Evolutionary conservation across 2,329 filamentous ascomycete species (phyloP), one percentile per base, ranked within the genome.

Genomic region (Leptographium wingfieldii): DNA sequence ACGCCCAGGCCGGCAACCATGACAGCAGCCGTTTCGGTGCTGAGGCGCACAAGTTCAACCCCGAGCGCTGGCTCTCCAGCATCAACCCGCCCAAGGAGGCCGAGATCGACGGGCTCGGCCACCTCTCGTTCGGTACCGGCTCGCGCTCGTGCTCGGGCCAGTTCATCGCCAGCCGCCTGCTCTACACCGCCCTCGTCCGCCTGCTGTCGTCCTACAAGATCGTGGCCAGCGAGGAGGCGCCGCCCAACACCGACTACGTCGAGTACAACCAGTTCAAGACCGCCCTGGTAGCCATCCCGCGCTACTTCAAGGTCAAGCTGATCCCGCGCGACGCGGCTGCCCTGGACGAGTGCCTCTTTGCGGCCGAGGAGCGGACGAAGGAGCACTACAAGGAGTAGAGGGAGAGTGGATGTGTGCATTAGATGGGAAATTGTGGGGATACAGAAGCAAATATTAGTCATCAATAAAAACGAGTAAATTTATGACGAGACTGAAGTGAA

Each of bases 1-100:
- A 86, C 66, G 85, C 87, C 11, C 90, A 86, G 71, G 86, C 85
- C 1, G 87, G 86, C 31, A 80, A 91, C 71, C 89, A 88, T 70
- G 88, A 91, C 67, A 76, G 78, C 5, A 70, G 73, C 0, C 86
- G 89, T 68, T 91, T 89, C 74, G 80, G 83, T 63, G 38, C 58
- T 7, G 69, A 81, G 33, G 81, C 87, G 0, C 63, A 77, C 33
- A 71, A 74, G 7, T 90, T 91, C 69, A 74, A 82, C n/a, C 85
- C 87, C 0, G 86, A 90, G 64, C 80, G 87, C 31, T 91, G 86
- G 67, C 73, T 91, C 16, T 71, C 55, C 6, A 59, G 55, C 52
- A 22, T 63, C 0, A 53, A 63, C 52, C 60, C 61, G 7, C 60
- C 61, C 3, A 60, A 35, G 5, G 61, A 63, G 57, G 61, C 61